These are phyloP conservation scores for Scalesia atractyloides DNA, from an alignment of 129 eudicot species.

Conservation along the genomic window DNA sequence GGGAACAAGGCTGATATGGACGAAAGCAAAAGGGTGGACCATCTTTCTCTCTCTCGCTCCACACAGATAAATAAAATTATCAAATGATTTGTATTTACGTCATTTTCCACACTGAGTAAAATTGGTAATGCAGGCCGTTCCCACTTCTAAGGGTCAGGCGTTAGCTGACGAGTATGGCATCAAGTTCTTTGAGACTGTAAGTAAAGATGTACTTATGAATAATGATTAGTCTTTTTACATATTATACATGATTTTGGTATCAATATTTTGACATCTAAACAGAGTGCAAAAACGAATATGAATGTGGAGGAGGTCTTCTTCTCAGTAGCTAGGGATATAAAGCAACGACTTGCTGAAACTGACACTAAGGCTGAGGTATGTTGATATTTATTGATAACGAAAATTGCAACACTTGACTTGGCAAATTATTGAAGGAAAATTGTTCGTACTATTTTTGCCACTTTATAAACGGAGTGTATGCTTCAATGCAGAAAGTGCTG, in stretches of 20 bases:
- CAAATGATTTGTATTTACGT: background rate
- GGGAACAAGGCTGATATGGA: conserved; percentile 98
- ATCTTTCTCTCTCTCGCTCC: conserved; percentile 21
- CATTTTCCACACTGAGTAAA: conserved; percentile 14
- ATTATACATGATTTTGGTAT: conserved; percentile 11
- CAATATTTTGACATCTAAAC: conserved; percentile 23
- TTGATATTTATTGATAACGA: conserved; percentile 3
- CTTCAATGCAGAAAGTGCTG: background rate
- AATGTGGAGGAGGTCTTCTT: conserved; percentile 93
- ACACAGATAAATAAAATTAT: background rate
- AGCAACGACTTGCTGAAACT: conserved; percentile 83
- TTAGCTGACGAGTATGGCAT: conserved; percentile 95
- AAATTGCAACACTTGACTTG: background rate
- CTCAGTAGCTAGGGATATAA: conserved; percentile 83
- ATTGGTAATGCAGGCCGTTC: conserved; percentile 63
- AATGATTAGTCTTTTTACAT: conserved; percentile 2
- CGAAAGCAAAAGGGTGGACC: conserved; percentile 83
- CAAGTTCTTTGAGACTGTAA: conserved; percentile 89
- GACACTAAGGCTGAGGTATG: conserved; percentile 85
- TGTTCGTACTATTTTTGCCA: background rate
- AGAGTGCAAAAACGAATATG: conserved; percentile 95
- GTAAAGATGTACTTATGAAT: conserved; percentile 25
- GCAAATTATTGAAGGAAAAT: background rate
- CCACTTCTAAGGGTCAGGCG: conserved; percentile 91
- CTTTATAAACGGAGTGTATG: background rate